These are phyloP conservation scores for Euphorbia schlechtendalii DNA, from an alignment of 441 rosid species.

Conservation along the genomic window DNA sequence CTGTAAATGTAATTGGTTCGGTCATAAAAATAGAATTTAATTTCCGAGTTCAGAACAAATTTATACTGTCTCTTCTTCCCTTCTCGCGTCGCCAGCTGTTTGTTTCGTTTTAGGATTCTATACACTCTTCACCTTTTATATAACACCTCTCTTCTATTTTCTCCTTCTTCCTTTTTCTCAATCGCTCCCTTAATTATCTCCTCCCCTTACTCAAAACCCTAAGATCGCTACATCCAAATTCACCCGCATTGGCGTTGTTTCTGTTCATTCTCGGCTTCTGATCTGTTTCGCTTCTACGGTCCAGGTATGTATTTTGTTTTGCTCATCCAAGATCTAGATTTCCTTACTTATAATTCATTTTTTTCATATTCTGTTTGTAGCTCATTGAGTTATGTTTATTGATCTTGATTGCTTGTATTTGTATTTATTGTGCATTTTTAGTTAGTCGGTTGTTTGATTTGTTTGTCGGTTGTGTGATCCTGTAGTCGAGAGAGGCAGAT, in stretches of 20 bases:
- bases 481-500: background rate
- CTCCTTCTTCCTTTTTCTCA: background rate
- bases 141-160: background rate
- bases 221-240: background rate
- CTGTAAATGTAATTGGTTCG: background rate
- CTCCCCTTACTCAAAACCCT: conserved; percentile 4
- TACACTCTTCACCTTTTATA: background rate
- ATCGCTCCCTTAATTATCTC: conserved; percentile 2
- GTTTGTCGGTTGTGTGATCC: conserved; percentile 11
- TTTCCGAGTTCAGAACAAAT: background rate
- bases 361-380: too few relatives aligned
- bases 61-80: background rate
- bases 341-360: background rate
- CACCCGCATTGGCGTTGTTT: conserved; percentile 3
- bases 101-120: conserved; percentile 1
- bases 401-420: background rate
- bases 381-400: background rate
- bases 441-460: background rate
- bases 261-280: background rate
- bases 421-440: background rate
- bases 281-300: background rate
- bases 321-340: background rate
- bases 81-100: conserved; percentile 12
- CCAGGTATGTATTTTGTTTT: conserved; percentile 2
- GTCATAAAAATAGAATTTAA: background rate